Conservation (phyloP, 495 filamentous ascomycete genomes). For the Letharia lupina region DNA sequence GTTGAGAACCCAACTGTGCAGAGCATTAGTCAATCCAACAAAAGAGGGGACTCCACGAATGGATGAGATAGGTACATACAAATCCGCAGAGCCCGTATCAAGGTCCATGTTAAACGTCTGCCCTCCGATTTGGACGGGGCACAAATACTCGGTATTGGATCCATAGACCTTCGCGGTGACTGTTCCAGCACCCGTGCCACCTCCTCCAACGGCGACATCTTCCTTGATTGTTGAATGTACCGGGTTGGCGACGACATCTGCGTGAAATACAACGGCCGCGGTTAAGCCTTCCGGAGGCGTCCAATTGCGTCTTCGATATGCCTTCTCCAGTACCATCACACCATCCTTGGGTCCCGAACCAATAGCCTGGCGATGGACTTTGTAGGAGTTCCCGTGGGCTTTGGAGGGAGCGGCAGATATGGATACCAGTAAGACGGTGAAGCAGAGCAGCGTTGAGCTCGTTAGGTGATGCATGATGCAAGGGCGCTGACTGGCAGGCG, state of each 20-base stretch:
- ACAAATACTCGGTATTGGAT: slow-evolving; percentile 60
- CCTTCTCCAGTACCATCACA: slow-evolving; percentile 48
- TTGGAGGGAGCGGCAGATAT: slow-evolving; percentile 30
- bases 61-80: slow-evolving; percentile 47
- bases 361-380: slow-evolving; percentile 49
- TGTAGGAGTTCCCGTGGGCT: slow-evolving; percentile 43
- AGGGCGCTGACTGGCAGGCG: slow-evolving; percentile 28
- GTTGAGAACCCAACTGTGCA: slow-evolving; percentile 66
- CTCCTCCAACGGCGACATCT: slow-evolving; percentile 15
- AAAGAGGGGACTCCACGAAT: not conserved
- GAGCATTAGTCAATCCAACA: not conserved
- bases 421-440: slow-evolving; percentile 11
- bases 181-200: slow-evolving; percentile 39
- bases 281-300: slow-evolving; percentile 34
- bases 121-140: slow-evolving; percentile 62
- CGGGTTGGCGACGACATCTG: slow-evolving; percentile 23
- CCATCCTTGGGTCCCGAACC: slow-evolving; percentile 39
- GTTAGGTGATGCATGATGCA: slow-evolving; percentile 31
- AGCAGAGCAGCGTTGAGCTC: slow-evolving; percentile 10
- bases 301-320: slow-evolving; percentile 53
- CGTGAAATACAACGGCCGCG: slow-evolving; percentile 29
- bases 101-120: slow-evolving; percentile 70
- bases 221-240: slow-evolving; percentile 22
- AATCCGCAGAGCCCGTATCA: slow-evolving; percentile 75
- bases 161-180: slow-evolving; percentile 53